Base-by-base conservation (phyloP, 192 early-diverging fungal species). In the Umbelopsis isabellina region DNA sequence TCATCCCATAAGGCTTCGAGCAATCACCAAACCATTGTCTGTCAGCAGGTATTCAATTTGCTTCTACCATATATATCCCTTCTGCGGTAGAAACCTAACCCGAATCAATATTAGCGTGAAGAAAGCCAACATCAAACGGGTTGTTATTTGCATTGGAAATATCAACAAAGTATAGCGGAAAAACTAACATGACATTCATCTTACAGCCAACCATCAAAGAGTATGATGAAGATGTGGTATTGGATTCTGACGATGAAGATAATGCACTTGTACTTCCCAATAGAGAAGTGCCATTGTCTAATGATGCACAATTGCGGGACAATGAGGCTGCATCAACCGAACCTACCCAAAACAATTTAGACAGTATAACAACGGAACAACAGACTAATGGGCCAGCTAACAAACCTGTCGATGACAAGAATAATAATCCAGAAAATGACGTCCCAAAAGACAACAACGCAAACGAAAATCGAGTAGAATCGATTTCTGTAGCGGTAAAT, bases 141-240 rank as follows among this genome's bases (percentile, higher is more conserved):
- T 61, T 8, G 30, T 12, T 61, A 35, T 21, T 18, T 35, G 30
- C 18, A 4, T 61, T 16, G 5, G 33, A 58, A 16, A 22, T 18
- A 1, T 27, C 7, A 0, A 10, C 10, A 61, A 35, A 61, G 0
- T 3, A 18, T 61, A 33, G 27, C 22, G 12, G 12, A 53, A 0
- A 61, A 18, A 35, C 11, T 46, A 23, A 51, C 21, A 30, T 6
- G 20, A 27, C 44, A 50, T 21, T 49, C 71, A 50, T 72, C 46
- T 35, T 33, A 6, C 79, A 90, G 87, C 89, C 89, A 22, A 86
- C 76, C 7, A 92, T 93, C 27, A 89, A 92, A 65, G 90, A 82
- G 16, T 91, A 84, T 45, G 89, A 90, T 45, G 91, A 92, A 67
- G 86, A 89, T 50, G 80, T 91, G 46, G 90, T 91, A 69, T 64